Evolutionary conservation across 1,139 yeast genomes (phyloP).

Genomic region (Wickerhamiella infanticola): DNA sequence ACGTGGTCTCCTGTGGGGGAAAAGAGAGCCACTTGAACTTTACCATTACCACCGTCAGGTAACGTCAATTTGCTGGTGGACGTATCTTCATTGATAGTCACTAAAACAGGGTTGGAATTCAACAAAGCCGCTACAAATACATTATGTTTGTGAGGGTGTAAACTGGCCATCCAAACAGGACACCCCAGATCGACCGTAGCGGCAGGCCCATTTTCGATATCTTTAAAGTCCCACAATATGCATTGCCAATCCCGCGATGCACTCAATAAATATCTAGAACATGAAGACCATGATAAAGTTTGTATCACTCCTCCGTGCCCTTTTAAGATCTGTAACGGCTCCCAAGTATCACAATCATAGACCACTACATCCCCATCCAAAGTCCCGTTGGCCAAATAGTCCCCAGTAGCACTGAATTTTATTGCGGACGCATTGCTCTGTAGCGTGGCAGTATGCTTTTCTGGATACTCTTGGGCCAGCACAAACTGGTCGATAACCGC

Average conservation of each 20-base stretch:
- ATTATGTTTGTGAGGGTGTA: constrained; percentile 37
- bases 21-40: constrained; percentile 12
- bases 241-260: constrained; percentile 80
- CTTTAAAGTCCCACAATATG: constrained; percentile 61
- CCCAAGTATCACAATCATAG: constrained; percentile 58
- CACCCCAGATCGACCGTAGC: constrained; percentile 43
- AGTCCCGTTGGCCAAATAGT: constrained; percentile 76
- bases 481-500: constrained; percentile 86
- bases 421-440: constrained; percentile 61
- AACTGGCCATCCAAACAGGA: constrained; percentile 54
- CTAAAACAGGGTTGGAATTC: constrained; percentile 10
- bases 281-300: constrained; percentile 59
- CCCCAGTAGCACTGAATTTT: constrained; percentile 62
- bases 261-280: constrained; percentile 57
- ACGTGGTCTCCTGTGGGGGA: not conserved
- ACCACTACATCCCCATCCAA: constrained; percentile 65
- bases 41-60: constrained; percentile 3
- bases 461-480: constrained; percentile 87
- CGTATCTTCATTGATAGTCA: not conserved
- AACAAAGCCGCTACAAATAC: constrained; percentile 33
- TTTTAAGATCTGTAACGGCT: constrained; percentile 37
- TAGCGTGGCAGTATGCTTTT: constrained; percentile 52
- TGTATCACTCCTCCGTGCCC: constrained; percentile 67
- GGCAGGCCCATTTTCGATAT: constrained; percentile 21
- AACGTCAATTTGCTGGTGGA: not conserved